Base-by-base conservation (phyloP, 805 yeast genomes). In the Nakazawaea wickerhamii region DNA sequence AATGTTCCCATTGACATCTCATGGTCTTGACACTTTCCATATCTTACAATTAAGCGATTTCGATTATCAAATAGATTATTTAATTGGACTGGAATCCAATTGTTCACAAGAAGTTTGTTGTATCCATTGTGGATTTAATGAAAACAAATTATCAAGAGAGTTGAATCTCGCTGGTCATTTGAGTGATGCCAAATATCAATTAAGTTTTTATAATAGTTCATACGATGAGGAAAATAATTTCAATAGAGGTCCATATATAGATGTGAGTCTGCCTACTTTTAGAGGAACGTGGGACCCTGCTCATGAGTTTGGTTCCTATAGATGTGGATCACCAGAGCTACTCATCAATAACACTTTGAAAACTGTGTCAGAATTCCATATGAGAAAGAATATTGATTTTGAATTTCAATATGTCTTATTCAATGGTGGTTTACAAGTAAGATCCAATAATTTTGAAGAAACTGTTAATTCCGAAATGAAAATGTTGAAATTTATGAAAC, bases 351-450 rank as follows among this genome's bases (percentile, higher is more conserved):
- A 60, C 46, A 59, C 67, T 37, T 53, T 68, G 53, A 57, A 55
- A 40, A 40, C 55, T 40, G 54, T 59, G 19, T 15, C 36, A 3
- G 11, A 23, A 7, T 17, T 37, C 9, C 32, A 43, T 15, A 7
- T 8, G 8, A 13, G 13, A 23, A 15, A 27, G 11, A 28, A 36
- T 6, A 18, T 43, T 5, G 36, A 48, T 14, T 36, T 53, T 23
- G 71, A 68, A 46, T 66, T 67, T 41, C 36, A 11, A 20, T 41
- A 21, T 22, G 49, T 69, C n/a, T 38, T 68, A 15, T 67, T 67
- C 55, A 68, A 71, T 11, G 73, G 73, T 30, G 73, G 67, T 41
- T 54, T 67, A 33, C 72, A 68, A 40, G 73, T 40, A 8, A 36
- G 40, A 20, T 41, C 42, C 2, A 44, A 36, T 22, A 30, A 13